phyloP scores from a whole-genome alignment of 352 stramenopile species.

The Pythium periplocum region DNA sequence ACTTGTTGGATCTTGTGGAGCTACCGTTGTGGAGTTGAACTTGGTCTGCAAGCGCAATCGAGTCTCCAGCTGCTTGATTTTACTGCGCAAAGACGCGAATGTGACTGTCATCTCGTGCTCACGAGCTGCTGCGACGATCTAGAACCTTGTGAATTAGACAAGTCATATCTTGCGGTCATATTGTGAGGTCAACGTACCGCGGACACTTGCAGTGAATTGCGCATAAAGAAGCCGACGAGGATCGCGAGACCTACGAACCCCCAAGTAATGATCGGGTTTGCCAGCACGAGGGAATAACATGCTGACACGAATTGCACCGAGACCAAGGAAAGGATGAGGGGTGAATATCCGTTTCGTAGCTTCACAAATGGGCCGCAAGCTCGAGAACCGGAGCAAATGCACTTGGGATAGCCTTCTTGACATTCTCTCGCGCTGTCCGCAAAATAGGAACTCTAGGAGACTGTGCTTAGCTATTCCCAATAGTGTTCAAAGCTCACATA shows the following conservation, averaged over 20 bases:
- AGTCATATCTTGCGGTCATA: too few species aligned
- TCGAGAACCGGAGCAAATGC: slow-evolving; percentile 34
- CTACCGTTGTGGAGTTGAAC: slow-evolving; percentile 10
- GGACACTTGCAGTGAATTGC: slow-evolving; percentile 50
- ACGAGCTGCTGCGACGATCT: slow-evolving; percentile 36
- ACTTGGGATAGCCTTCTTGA: slow-evolving; percentile 42
- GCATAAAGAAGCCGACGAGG: slow-evolving; percentile 40
- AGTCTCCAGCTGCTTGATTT: slow-evolving; percentile 64
- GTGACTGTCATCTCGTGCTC: slow-evolving; percentile 46
- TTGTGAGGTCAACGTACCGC: slow-evolving; percentile 15
- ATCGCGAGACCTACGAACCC: slow-evolving; percentile 23
- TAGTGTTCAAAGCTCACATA: too few species aligned
- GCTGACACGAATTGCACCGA: slow-evolving; percentile 24
- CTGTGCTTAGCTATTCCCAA: too few species aligned
- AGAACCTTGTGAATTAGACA: too few species aligned
- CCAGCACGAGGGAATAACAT: slow-evolving; percentile 29
- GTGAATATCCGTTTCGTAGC: slow-evolving; percentile 34
- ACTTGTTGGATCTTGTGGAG: not conserved
- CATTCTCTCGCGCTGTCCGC: slow-evolving; percentile 24
- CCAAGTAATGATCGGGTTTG: slow-evolving; percentile 38
- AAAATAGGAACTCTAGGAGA: slow-evolving; percentile 45
- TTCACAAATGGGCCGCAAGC: slow-evolving; percentile 57
- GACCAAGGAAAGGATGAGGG: slow-evolving; percentile 25
- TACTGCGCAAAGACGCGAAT: slow-evolving; percentile 45
- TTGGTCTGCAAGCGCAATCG: slow-evolving; percentile 40